Base-by-base conservation (phyloP, 176 grass and related monocot genomes). In the Oryza rufipogon region DNA sequence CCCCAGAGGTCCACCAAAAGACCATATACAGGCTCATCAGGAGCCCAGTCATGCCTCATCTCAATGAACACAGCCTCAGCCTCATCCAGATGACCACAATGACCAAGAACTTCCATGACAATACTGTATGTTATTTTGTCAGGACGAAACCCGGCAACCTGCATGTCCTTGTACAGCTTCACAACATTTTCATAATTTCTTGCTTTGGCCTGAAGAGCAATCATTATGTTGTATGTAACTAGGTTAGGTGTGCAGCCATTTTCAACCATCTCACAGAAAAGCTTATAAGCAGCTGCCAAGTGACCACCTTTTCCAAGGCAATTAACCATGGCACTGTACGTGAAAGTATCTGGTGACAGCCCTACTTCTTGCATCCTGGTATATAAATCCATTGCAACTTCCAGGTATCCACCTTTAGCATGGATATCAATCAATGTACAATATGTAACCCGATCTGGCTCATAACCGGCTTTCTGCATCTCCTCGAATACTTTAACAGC, bases 111-210 rank as follows among this genome's bases (percentile, higher is more conserved):
- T 64, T 98, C 96, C 83, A 98, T 98, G 33, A 98, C 96, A 25
- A 95, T 94, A 68, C 96, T 98, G 74, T 93, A 98, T 33, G 96
- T 98, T 87, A 98, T 98, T 79, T 95, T 98, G 87, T 98, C 96
- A 46, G 96, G 96, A n/a, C 81, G 83, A 77, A 98, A 93, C 23
- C 96, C 96, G n/a, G 91, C 96, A 85, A 82, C 67, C 65, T 98
- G 93, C 96, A 98, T 95, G 82, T 98, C 96, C 64, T 77, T 95
- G 83, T 98, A 95, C 17, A 98, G 91, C 87, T 95, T 98, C 85
- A 98, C 89, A 39, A 98, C 96, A 68, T 81, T 92, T 54, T 86
- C 74, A 39, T 98, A 93, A 68, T 98, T 98, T 70, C 89, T 98
- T 67, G 93, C 93, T 90, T 98, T 95, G 15, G 96, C 87, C 77